Conservation (phyloP, 371 early-diverging fungal species). For the Apophysomyces trapeziformis region DNA sequence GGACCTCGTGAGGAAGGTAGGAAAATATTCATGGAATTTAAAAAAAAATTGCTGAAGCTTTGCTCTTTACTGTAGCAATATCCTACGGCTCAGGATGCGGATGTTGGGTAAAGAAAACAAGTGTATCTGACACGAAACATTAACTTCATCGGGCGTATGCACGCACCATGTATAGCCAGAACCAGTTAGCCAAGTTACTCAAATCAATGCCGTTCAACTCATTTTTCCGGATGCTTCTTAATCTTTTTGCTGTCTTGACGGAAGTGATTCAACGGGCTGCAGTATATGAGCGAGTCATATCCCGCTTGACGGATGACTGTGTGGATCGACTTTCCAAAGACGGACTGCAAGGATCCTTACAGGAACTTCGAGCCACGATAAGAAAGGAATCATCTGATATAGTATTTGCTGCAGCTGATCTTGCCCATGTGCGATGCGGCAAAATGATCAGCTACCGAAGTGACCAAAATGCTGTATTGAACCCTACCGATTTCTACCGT, state of each 20-base stretch:
- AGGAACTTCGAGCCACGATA: constrained; percentile 18
- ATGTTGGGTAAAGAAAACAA: neutral
- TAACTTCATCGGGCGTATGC: neutral
- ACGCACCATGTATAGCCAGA: constrained; percentile 13
- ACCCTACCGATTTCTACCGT: constrained; percentile 85
- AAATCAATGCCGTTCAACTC: constrained; percentile 81
- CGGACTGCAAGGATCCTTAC: neutral
- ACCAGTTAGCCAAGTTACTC: constrained; percentile 47
- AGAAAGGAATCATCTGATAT: constrained; percentile 66
- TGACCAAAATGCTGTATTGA: constrained; percentile 88
- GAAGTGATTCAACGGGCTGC: constrained; percentile 65
- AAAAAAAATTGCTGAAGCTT: neutral
- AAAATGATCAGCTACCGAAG: constrained; percentile 83
- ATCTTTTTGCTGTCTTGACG: constrained; percentile 71
- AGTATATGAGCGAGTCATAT: constrained; percentile 62
- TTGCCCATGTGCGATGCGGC: constrained; percentile 86
- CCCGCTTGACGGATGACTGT: constrained; percentile 49
- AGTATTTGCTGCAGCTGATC: constrained; percentile 74
- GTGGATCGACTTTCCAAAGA: constrained; percentile 18
- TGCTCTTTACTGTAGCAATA: constrained; percentile 1
- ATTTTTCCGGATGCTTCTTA: constrained; percentile 75
- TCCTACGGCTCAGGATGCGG: constrained; percentile 7
- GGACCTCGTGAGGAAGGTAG: constrained; percentile 72
- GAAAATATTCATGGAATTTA: no score
- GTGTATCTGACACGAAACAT: neutral